Percentiles rank a stretch among this genome's conserved stretches.
Conservation (phyloP, 768 basidiomycete species). For the Russula compacta region DNA sequence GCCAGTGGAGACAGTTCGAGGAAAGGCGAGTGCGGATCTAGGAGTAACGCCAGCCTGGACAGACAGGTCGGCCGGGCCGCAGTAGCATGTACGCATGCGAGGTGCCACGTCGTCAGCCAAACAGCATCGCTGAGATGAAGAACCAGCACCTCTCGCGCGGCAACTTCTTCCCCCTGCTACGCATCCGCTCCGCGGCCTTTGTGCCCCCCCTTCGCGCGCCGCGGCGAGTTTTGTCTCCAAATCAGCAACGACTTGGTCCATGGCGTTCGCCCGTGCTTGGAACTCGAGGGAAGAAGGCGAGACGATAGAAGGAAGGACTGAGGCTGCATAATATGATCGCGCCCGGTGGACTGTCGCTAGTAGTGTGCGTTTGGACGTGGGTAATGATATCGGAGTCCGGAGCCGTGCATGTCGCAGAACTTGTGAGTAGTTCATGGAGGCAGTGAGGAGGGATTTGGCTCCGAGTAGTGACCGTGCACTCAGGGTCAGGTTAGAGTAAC, state of each 20-base stretch:
- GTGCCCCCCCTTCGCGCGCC: slow-evolving; percentile 65
- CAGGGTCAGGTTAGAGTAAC: background rate
- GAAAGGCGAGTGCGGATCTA: slow-evolving; percentile 86
- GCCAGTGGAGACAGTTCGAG: slow-evolving; percentile 82
- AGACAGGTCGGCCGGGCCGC: background rate
- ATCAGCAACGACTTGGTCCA: slow-evolving; percentile 61
- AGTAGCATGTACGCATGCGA: background rate
- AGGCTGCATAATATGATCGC: slow-evolving; percentile 50
- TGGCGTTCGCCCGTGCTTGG: slow-evolving; percentile 49
- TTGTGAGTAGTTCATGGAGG: background rate
- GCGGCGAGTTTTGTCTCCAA: slow-evolving; percentile 49
- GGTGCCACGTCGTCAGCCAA: background rate
- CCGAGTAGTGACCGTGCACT: background rate
- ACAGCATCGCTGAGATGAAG: background rate
- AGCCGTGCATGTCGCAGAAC: background rate
- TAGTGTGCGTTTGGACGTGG: background rate
- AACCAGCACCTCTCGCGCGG: slow-evolving; percentile 68
- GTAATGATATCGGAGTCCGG: background rate
- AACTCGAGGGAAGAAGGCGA: slow-evolving; percentile 69
- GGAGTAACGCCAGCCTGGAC: slow-evolving; percentile 36
- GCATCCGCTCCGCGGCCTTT: slow-evolving; percentile 68
- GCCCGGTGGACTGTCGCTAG: background rate
- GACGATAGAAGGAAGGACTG: slow-evolving; percentile 59
- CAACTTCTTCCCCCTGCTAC: slow-evolving; percentile 68
- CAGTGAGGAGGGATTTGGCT: background rate